These are phyloP conservation scores for Ustilago esculenta DNA, from an alignment of 1,284 basidiomycete species.

Conservation along the genomic window DNA sequence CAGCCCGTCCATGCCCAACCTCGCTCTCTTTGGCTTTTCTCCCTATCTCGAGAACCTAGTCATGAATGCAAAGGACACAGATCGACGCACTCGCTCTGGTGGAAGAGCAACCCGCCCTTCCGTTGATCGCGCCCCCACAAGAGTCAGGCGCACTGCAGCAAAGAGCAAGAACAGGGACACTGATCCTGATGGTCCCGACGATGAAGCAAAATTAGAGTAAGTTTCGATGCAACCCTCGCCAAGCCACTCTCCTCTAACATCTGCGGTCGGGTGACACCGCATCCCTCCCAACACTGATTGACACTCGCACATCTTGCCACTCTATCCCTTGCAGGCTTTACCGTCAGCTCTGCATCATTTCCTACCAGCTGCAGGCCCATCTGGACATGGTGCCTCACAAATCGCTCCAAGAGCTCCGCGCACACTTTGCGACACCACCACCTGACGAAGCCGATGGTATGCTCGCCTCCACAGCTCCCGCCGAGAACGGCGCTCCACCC, in stretches of 20 bases:
- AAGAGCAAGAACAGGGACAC: constrained; percentile 30
- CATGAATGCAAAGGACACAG: constrained; percentile 34
- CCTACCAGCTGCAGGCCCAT: constrained; percentile 46
- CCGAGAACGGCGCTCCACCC: background rate
- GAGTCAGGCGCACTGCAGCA: constrained; percentile 16
- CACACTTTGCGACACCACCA: constrained; percentile 25
- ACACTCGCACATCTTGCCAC: constrained; percentile 1
- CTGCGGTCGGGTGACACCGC: too few relatives aligned
- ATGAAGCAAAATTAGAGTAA: constrained; percentile 33
- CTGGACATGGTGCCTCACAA: constrained; percentile 41
- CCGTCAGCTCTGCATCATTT: constrained; percentile 44
- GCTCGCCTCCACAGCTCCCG: background rate
- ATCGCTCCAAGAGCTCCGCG: constrained; percentile 27
- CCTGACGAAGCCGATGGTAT: constrained; percentile 8
- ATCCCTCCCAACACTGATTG: background rate
- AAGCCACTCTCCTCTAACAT: too few relatives aligned
- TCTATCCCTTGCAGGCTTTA: constrained; percentile 15
- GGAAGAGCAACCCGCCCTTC: constrained; percentile 21
- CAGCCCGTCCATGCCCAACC: constrained; percentile 28
- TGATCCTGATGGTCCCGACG: constrained; percentile 30
- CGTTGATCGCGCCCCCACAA: constrained; percentile 21
- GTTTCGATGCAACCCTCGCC: background rate
- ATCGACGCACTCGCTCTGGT: constrained; percentile 36
- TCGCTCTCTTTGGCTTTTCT: constrained; percentile 40
- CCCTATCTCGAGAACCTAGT: constrained; percentile 47